A percentile compares a stretch with the other conserved stretches of the same genome.
Conservation (phyloP, 805 yeast species). For the Ogataea wickerhamii region DNA sequence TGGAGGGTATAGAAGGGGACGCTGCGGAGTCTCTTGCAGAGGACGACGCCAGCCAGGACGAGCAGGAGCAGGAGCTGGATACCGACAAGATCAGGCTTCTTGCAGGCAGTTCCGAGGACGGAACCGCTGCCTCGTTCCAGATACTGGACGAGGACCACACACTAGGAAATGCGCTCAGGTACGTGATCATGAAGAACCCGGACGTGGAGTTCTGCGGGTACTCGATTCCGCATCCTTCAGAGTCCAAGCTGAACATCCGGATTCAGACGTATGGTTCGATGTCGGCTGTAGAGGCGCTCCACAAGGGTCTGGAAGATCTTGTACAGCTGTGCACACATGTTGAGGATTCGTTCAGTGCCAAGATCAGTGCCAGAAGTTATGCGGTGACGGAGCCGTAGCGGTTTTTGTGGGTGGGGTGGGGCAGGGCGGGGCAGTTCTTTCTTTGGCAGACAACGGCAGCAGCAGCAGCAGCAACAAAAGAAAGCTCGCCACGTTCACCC, state of each 20-base stretch:
- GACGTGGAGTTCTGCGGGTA: conserved; percentile 98
- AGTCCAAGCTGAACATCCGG: conserved; percentile 80
- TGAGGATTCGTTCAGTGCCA: conserved; percentile 72
- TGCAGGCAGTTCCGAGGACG: conserved; percentile 90
- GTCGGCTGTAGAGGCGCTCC: conserved; percentile 90
- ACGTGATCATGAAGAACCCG: conserved; percentile 94
- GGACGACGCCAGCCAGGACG: conserved; percentile 32
- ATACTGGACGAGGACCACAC: conserved; percentile 94
- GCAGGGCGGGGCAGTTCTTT: too few relatives aligned
- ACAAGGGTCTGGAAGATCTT: conserved; percentile 85
- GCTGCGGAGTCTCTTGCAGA: conserved; percentile 18
- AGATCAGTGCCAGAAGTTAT: conserved; percentile 55
- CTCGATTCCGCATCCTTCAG: conserved; percentile 98
- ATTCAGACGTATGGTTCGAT: conserved; percentile 86
- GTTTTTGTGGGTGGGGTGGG: too few relatives aligned
- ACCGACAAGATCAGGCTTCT: conserved; percentile 60
- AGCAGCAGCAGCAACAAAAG: too few relatives aligned
- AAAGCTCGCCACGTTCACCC: too few relatives aligned
- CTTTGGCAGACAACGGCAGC: too few relatives aligned
- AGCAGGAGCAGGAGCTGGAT: conserved; percentile 44
- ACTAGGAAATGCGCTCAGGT: conserved; percentile 88
- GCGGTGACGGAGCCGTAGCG: conserved; percentile 45
- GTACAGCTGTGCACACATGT: conserved; percentile 78
- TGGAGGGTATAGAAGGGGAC: conserved; percentile 14
- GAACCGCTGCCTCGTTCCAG: conserved; percentile 92